phyloP scores from a whole-genome alignment of 1,284 basidiomycete species.

The Meripilus lineatus region DNA sequence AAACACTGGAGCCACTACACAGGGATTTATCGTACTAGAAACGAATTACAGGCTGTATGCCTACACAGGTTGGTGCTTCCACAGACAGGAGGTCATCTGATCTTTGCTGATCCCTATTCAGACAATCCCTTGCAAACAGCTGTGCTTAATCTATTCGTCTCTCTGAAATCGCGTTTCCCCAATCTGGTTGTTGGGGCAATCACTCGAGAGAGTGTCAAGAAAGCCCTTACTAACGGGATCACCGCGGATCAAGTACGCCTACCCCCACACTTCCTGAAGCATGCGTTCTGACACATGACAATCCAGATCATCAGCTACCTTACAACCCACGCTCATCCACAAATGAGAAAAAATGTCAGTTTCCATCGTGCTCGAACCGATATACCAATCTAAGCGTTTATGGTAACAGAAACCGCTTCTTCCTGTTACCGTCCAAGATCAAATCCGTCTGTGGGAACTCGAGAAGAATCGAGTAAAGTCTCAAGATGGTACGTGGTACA shows the following conservation, averaged over 20 bases:
- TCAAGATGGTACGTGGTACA: conserved; percentile 62
- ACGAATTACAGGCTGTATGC: conserved; percentile 99
- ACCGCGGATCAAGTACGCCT: conserved; percentile 86
- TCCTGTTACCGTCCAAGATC: conserved; percentile 96
- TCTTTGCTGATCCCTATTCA: conserved; percentile 26
- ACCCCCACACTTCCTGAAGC: conserved; percentile 9
- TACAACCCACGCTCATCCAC: conserved; percentile 91
- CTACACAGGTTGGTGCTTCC: conserved; percentile 73
- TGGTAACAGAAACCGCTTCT: conserved; percentile 75
- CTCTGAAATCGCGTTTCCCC: conserved; percentile 90
- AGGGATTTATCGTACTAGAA: conserved; percentile 95
- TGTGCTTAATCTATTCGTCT: conserved; percentile 92
- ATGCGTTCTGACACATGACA: neutral
- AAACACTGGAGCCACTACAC: conserved; percentile 51
- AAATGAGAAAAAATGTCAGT: conserved; percentile 92
- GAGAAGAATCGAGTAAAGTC: conserved; percentile 91
- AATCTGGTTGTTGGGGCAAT: conserved; percentile 95
- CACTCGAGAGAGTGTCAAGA: conserved; percentile 93
- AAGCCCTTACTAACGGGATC: conserved; percentile 92
- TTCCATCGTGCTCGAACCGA: neutral
- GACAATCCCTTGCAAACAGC: conserved; percentile 96
- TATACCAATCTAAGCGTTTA: neutral
- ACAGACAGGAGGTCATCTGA: conserved; percentile 16
- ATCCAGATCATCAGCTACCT: conserved; percentile 91
- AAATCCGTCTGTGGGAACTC: conserved; percentile 96